A percentile compares a stretch with the other conserved stretches of the same genome.
phyloP scores from a whole-genome alignment of 2,329 filamentous ascomycete species.

The Amesomyces nigricolor region DNA sequence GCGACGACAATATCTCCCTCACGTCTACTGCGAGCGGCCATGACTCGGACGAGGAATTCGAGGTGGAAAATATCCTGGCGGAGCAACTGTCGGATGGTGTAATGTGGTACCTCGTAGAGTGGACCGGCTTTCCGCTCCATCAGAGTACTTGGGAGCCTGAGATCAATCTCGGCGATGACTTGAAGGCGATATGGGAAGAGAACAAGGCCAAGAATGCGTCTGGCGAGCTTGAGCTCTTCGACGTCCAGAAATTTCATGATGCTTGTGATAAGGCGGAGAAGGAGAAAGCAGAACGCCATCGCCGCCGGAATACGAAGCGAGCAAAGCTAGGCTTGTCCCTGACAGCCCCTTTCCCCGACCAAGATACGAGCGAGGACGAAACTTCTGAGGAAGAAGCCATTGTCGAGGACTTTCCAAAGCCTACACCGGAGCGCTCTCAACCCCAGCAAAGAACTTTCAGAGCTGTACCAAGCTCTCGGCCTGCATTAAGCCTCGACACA shows the following conservation, averaged over 20 bases:
- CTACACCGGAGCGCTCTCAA: not conserved
- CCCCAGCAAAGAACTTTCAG: constrained; percentile 21
- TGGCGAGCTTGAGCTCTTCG: constrained; percentile 34
- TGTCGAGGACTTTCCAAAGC: constrained; percentile 8
- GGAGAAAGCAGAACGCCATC: constrained; percentile 35
- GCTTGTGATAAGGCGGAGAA: constrained; percentile 29
- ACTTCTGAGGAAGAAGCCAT: constrained; percentile 27
- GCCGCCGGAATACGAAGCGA: constrained; percentile 42
- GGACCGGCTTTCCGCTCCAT: constrained; percentile 55
- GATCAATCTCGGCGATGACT: constrained; percentile 36
- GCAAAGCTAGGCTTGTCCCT: constrained; percentile 32
- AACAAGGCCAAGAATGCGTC: constrained; percentile 34
- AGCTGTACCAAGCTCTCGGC: constrained; percentile 3
- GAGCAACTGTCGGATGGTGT: constrained; percentile 35
- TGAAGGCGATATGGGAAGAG: constrained; percentile 41
- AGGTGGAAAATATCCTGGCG: constrained; percentile 49
- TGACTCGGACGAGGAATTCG: constrained; percentile 44
- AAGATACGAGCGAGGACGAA: constrained; percentile 25
- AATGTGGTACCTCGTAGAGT: constrained; percentile 55
- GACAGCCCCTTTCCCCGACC: constrained; percentile 22
- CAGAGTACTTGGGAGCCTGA: constrained; percentile 52
- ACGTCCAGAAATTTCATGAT: constrained; percentile 35
- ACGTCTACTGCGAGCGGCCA: constrained; percentile 43
- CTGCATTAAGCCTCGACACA: not conserved
- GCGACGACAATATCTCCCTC: constrained; percentile 49